Evolutionary conservation across 345 rosid species (phyloP), one percentile per base, ranked within the genome.

Genomic region (Atalantia buxifolia): DNA sequence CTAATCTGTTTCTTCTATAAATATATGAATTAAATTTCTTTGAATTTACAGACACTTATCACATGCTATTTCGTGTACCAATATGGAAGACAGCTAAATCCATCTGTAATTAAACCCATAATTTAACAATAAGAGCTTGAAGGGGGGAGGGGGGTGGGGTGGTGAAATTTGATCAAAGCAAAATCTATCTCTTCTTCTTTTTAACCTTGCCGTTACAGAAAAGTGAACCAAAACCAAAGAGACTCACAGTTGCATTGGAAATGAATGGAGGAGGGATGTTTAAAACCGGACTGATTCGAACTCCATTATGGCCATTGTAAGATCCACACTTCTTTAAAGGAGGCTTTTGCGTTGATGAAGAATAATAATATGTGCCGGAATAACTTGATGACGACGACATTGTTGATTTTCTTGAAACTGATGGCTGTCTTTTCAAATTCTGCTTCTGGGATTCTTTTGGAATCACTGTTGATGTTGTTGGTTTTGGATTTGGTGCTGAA

Each of bases 171-270:
- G 77, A 69, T 64, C 53, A 48, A 61, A 60, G 8, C 74, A 27
- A 30, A 42, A 82, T 42, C 76, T 76, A 80, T 72, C 81, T 85
- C 85, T 87, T 90, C 90, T 93, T 95, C 84, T 80, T 88, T 59
- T 84, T 95, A 22, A 60, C 76, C 90, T 89, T 92, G 71, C 95
- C 90, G 60, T 84, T 90, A 81, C 98, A 95, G 81, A 91, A 88
- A 35, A 92, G 77, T 2, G 94, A 94, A 66, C 95, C 93, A 48
- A 94, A 64, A 76, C 98, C 90, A 68, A 89, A 90, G 53, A 90
- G 84, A 74, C 82, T 89, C 28, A 78, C 93, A 14, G 90, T 88
- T 21, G 89, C 93, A 55, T 87, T 90, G 9, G 94, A 86, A 75
- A 95, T 87, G 81, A 83, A 88, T 36, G 93, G 82, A 9, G 94